Conservation (phyloP, 805 yeast species). For the Metschnikowia lachancei region DNA sequence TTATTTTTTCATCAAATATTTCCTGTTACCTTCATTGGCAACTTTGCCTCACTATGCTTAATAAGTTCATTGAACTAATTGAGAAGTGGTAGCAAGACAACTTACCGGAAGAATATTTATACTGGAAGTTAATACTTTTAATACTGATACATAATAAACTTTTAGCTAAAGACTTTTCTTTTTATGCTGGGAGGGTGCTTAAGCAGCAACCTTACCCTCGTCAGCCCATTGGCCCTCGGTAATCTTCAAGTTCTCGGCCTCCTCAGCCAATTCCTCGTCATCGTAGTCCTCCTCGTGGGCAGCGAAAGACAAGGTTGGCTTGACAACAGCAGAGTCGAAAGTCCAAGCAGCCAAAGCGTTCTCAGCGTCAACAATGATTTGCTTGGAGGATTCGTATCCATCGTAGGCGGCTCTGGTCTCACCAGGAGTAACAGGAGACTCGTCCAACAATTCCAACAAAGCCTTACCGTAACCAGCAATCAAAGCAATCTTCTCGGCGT, state of each 20-base stretch:
- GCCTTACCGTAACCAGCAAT: slow-evolving; percentile 99
- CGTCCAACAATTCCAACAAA: slow-evolving; percentile 90
- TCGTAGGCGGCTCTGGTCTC: slow-evolving; percentile 98
- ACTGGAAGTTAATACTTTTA: neutral
- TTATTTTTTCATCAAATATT: no score
- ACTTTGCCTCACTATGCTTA: no score
- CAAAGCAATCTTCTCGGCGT: slow-evolving; percentile 91
- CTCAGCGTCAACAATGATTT: slow-evolving; percentile 95
- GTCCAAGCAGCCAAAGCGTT: slow-evolving; percentile 96
- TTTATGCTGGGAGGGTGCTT: slow-evolving; percentile 2
- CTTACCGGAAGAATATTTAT: no score
- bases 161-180: neutral
- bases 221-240: slow-evolving; percentile 29
- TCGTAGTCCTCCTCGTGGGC: slow-evolving; percentile 54
- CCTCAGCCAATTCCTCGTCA: slow-evolving; percentile 42
- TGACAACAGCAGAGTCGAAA: slow-evolving; percentile 89
- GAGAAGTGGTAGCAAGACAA: no score
- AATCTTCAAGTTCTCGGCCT: slow-evolving; percentile 46
- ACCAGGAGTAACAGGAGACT: slow-evolving; percentile 97
- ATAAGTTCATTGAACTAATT: no score
- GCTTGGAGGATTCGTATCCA: slow-evolving; percentile 97
- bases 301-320: slow-evolving; percentile 81
- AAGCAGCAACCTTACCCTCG: slow-evolving; percentile 19
- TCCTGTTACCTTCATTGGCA: no score
- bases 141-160: slow-evolving; percentile 1